Evolutionary conservation across 148 eudicot species (phyloP).

Genomic region (Polygonum maritimum): DNA sequence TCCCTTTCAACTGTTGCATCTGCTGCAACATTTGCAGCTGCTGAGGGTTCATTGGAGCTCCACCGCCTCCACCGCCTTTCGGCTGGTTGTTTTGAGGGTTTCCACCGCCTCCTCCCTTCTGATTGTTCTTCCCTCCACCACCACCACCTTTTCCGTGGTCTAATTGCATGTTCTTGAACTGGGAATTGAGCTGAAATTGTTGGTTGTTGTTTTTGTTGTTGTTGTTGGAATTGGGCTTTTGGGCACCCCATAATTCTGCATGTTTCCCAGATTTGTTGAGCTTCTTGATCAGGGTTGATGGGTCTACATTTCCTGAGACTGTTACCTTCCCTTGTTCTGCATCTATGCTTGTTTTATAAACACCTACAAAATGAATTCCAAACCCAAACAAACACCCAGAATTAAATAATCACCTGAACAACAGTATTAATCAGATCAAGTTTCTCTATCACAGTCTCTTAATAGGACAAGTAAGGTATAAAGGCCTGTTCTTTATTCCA

Average conservation of each 20-base stretch:
- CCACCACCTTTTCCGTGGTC: constrained; percentile 18
- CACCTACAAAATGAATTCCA: constrained; percentile 30
- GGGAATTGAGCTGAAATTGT: constrained; percentile 14
- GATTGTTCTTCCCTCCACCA: constrained; percentile 1
- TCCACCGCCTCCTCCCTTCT: constrained; percentile 14
- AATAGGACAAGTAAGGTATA: constrained; percentile 9
- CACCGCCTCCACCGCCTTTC: constrained; percentile 22
- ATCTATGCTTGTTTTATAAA: constrained; percentile 56
- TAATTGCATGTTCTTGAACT: constrained; percentile 18
- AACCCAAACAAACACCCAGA: neutral
- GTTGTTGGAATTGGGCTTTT: constrained; percentile 19
- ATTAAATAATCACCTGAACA: neutral
- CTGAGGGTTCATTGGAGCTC: constrained; percentile 6
- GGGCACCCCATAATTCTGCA: constrained; percentile 57
- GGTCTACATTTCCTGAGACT: constrained; percentile 52
- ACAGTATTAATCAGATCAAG: neutral
- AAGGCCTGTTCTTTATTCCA: neutral
- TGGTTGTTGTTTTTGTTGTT: constrained; percentile 18
- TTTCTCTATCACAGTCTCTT: neutral
- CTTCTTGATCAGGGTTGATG: constrained; percentile 55
- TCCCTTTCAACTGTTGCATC: constrained; percentile 26
- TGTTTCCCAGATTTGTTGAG: constrained; percentile 53
- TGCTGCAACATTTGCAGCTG: constrained; percentile 26
- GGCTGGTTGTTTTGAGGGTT: constrained; percentile 10
- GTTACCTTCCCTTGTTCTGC: constrained; percentile 64